These are phyloP conservation scores for Populus hybrid DNA, from an alignment of 441 rosid species.

Conservation along the genomic window DNA sequence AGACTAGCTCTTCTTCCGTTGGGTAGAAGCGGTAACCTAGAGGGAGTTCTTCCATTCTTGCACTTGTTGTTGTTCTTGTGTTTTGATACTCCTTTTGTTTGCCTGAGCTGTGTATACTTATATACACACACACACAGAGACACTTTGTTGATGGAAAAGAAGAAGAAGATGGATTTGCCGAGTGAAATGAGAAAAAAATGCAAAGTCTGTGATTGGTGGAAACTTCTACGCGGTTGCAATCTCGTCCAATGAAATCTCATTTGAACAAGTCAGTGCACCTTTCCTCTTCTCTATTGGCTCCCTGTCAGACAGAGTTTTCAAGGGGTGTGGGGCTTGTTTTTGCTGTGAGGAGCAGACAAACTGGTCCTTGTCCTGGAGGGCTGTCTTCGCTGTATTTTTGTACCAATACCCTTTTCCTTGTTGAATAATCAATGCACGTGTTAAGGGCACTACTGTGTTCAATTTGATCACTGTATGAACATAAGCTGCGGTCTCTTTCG, in stretches of 20 bases:
- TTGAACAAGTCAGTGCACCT: conserved; percentile 43
- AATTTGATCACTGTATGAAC: too few species aligned
- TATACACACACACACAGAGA: too few species aligned
- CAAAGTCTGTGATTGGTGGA: background rate
- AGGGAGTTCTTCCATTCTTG: conserved; percentile 13
- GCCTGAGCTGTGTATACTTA: background rate
- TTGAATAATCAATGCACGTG: background rate
- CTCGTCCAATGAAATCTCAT: conserved; percentile 5
- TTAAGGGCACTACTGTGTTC: background rate
- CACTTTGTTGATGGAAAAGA: background rate
- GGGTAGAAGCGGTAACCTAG: conserved; percentile 82
- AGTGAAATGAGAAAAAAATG: conserved; percentile 44
- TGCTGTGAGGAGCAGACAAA: background rate
- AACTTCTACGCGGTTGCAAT: conserved; percentile 55
- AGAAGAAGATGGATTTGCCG: conserved; percentile 28
- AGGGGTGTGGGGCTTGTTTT: background rate
- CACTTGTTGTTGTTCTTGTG: conserved; percentile 20
- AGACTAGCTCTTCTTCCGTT: conserved; percentile 71
- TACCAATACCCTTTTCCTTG: background rate
- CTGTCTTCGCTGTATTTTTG: background rate
- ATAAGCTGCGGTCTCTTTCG: background rate
- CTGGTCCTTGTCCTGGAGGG: background rate
- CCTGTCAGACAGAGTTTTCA: background rate
- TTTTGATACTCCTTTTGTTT: background rate
- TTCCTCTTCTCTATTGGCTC: background rate